These are phyloP conservation scores for Brassica rapa DNA, from an alignment of 345 rosid species.

Conservation along the genomic window DNA sequence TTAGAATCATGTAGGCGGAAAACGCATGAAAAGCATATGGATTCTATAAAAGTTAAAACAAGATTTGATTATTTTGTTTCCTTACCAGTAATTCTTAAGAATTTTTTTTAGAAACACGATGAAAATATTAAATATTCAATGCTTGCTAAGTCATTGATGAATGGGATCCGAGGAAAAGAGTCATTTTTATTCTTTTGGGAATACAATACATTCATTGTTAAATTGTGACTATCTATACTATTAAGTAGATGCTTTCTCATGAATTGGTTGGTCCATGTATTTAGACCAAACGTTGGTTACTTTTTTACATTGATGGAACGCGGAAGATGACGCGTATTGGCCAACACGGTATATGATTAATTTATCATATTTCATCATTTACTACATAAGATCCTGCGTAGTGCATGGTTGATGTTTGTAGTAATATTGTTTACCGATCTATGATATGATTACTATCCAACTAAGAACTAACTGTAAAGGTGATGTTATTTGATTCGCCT, in stretches of 20 bases:
- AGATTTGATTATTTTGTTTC: neutral
- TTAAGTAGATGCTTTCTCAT: neutral
- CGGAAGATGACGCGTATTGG: conserved; percentile 2
- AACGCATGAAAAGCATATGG: neutral
- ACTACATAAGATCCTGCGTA: neutral
- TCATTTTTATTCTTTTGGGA: neutral
- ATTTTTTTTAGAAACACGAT: neutral
- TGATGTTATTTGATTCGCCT: neutral
- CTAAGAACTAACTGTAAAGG: conserved; percentile 12
- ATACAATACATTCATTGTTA: neutral
- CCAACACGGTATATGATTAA: neutral
- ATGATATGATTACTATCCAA: neutral
- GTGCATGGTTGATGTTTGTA: neutral
- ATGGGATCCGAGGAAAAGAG: neutral
- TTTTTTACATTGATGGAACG: neutral
- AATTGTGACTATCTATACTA: neutral
- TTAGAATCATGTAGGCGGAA: neutral
- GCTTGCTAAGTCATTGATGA: neutral
- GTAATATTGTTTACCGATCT: neutral
- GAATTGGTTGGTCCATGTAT: neutral
- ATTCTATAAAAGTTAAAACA: neutral
- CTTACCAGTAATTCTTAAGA: neutral
- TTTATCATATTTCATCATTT: conserved; percentile 5
- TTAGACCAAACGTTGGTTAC: neutral
- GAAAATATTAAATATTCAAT: neutral